A percentile compares a stretch with the other conserved stretches of the same genome.
These are phyloP conservation scores for Hypoxylon sp. DNA, from an alignment of 2,329 filamentous ascomycete species.

Conservation along the genomic window DNA sequence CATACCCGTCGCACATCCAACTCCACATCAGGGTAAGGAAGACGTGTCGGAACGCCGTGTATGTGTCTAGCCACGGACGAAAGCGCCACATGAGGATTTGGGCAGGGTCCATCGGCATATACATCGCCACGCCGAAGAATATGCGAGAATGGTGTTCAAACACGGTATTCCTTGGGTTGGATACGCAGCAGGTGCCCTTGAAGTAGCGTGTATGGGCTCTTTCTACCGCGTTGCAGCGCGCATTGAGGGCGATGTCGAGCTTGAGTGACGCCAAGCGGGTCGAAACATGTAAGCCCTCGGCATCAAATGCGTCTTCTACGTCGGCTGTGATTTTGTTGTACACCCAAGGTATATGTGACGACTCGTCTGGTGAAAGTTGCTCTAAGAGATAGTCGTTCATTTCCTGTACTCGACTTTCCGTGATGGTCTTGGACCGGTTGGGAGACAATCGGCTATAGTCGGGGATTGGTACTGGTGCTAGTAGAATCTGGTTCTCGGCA, in stretches of 20 bases:
- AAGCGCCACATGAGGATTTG: not conserved
- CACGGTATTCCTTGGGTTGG: constrained; percentile 46
- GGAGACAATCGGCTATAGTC: constrained; percentile 54
- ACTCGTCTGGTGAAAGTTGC: constrained; percentile 51
- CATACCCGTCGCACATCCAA: constrained; percentile 63
- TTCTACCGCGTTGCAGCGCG: constrained; percentile 61
- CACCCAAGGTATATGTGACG: constrained; percentile 58
- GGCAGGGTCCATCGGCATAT: constrained; percentile 3
- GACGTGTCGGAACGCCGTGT: constrained; percentile 35
- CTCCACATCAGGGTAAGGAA: constrained; percentile 52
- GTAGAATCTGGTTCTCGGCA: constrained; percentile 45
- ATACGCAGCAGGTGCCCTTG: constrained; percentile 62
- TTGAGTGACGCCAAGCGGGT: constrained; percentile 56
- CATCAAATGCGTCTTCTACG: constrained; percentile 51
- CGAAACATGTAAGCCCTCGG: constrained; percentile 59
- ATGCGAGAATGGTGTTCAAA: constrained; percentile 48
- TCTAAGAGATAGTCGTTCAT: constrained; percentile 64
- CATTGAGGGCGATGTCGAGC: constrained; percentile 62
- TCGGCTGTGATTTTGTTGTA: constrained; percentile 58
- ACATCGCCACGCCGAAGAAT: constrained; percentile 42
- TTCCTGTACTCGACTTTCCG: constrained; percentile 56
- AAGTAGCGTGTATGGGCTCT: constrained; percentile 52
- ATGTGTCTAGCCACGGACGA: not conserved
- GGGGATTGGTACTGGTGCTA: constrained; percentile 58
- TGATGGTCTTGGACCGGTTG: constrained; percentile 53